Percentiles rank a stretch among this genome's conserved stretches.
Evolutionary conservation across 2,329 filamentous ascomycete species (phyloP).

Genomic region (Penicillium expansum): DNA sequence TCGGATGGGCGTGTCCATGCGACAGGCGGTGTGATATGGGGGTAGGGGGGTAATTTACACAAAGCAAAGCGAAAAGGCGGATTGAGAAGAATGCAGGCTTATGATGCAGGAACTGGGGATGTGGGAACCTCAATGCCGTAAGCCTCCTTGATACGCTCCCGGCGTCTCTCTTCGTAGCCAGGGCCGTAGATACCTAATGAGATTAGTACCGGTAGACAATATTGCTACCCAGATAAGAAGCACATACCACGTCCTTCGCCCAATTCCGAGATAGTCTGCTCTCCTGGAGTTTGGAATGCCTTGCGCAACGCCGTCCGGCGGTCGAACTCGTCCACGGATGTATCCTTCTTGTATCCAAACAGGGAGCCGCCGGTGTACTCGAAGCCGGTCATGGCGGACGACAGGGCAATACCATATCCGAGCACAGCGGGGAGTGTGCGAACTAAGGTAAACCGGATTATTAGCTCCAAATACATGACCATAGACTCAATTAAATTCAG

Average conservation of each 20-base stretch:
- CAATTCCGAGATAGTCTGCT: constrained; percentile 76
- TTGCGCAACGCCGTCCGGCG: constrained; percentile 71
- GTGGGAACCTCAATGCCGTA: constrained; percentile 83
- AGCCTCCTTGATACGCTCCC: constrained; percentile 76
- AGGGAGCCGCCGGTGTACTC: constrained; percentile 65
- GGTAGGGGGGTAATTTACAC: constrained; percentile 28
- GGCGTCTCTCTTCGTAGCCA: constrained; percentile 80
- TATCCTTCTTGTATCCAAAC: constrained; percentile 54
- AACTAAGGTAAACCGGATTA: constrained; percentile 39
- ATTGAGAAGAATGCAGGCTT: constrained; percentile 25
- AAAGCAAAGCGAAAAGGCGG: constrained; percentile 24
- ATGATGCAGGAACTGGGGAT: constrained; percentile 48
- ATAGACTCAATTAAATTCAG: neutral
- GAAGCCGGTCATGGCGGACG: constrained; percentile 60
- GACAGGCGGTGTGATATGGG: constrained; percentile 24
- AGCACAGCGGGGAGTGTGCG: constrained; percentile 68
- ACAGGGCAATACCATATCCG: constrained; percentile 62
- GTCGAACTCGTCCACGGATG: constrained; percentile 69
- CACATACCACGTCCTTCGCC: constrained; percentile 81
- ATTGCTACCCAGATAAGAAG: neutral
- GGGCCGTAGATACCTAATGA: constrained; percentile 70
- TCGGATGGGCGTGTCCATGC: constrained; percentile 23
- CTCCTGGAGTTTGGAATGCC: constrained; percentile 69
- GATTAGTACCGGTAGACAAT: constrained; percentile 19
- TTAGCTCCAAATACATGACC: constrained; percentile 11